These are phyloP conservation scores for Diaporthe citrichinensis DNA, from an alignment of 2,329 filamentous ascomycete genomes.

Conservation along the genomic window DNA sequence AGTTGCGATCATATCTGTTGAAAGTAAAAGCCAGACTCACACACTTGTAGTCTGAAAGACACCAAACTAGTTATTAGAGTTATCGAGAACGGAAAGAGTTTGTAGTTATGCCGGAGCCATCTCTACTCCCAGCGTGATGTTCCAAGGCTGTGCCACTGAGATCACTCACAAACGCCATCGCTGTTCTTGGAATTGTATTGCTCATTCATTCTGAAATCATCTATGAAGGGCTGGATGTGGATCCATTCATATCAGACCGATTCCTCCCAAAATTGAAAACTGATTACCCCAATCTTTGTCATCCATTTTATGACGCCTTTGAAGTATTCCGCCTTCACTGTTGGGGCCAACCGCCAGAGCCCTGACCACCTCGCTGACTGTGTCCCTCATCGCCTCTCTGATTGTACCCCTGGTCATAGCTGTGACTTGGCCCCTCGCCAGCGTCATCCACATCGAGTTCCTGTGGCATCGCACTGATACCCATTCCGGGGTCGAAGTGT, in stretches of 20 bases:
- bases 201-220: neutral
- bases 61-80: fast-evolving
- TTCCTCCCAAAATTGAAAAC: neutral
- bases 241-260: neutral
- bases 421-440: neutral
- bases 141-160: neutral
- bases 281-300: neutral
- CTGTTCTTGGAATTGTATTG: neutral
- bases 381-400: neutral
- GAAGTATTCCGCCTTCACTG: neutral
- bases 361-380: neutral
- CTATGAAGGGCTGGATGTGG: neutral
- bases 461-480: neutral
- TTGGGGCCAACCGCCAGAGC: no score
- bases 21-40: neutral
- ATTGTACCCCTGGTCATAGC: neutral
- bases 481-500: no score
- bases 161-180: neutral
- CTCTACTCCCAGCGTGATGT: neutral
- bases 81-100: neutral
- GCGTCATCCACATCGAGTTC: neutral
- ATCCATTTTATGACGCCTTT: neutral
- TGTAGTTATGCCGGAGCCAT: neutral
- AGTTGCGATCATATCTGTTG: neutral
- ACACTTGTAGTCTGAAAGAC: neutral